Base-by-base conservation (phyloP, 345 rosid species). In the Eucalyptus tenuipes region DNA sequence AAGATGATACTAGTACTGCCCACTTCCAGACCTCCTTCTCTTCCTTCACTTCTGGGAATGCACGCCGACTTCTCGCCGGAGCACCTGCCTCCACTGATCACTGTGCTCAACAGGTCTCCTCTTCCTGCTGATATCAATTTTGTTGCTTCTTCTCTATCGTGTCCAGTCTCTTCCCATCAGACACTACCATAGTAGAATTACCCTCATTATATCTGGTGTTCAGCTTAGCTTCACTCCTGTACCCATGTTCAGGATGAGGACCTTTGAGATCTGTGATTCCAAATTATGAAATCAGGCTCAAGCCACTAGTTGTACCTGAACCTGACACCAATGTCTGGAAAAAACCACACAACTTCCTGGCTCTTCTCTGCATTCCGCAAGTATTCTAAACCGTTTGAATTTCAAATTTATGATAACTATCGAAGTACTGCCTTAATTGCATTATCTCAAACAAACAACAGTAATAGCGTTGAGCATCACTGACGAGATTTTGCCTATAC, bases 11-110 rank as follows among this genome's bases (percentile, higher is more conserved):
- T 95, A 96, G 66, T 94, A 97, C 89, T 49, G 81, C 57, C 91
- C 87, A 93, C 79, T 92, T 92, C 86, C 94, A 95, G 88, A 52
- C 89, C 13, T 88, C 89, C 87, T 89, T 93, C 89, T 55, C 86
- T 82, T 45, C 66, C 44, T 88, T 57, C 86, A 52, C 85, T 45
- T 57, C 40, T 88, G 55, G 27, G 40, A 59, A 89, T 80, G 91
- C 90, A 87, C 96, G 96, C 61, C 98, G 90, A 88, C 97, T 95
- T 50, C 96, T 96, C 2, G 93, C 97, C 16, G 94, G 88, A 29
- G 91, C 91, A 47, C 47, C 91, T 2, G 44, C 84, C 13, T 13
- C 92, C 50, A 82, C 90, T 61, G 87, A 86, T 7, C 88, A 90
- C 17, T 95, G 96, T 87, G 25, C 91, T 16, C 25, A 5, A 29